Base-by-base conservation (phyloP, 148 eudicot genomes). In the Vaccinium darrowii region DNA sequence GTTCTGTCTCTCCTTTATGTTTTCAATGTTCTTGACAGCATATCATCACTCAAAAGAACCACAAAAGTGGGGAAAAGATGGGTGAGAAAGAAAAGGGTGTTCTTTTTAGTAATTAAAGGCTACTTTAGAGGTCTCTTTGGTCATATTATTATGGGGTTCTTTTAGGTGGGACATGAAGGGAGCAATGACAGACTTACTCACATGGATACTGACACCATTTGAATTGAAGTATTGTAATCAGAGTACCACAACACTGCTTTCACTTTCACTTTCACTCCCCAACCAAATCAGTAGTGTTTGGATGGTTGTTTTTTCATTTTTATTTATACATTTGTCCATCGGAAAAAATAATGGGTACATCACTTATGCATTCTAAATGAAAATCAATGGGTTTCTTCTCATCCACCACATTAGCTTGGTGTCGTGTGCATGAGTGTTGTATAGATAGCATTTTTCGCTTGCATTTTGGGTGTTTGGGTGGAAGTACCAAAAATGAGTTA, bases 181-280 rank as follows among this genome's bases (percentile, higher is more conserved):
- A 79, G 88, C 88, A 93, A 30, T 3, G 73, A 62, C 25, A 67
- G 19, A 5, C 43, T 0, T 0, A 77, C 82, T 91, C 98, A 95
- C 98, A 95, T 95, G 98, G 92, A 87, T 85, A 71, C 98, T 91
- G 94, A 92, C 96, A 93, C 69, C 67, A 89, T 89, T 90, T 84
- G 88, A 86, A 86, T 69, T 27, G 39, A 27, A 69, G 36, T 23
- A 72, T 72, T 72, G 69, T 82, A 51, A 78, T 53, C 62, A 25
- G 81, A 84, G 84, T 79, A 82, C 85, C 25, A 21, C 80, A 83
- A 78, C 84, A 87, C 88, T 92, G 82, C 92, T 90, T 93, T 92
- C 94, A 78, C 92, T 93, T 88, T 93, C 86, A 76, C 74, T 78
- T 63, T 83, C 86, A 76, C 74, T 76, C 85, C 76, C 82, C 53